Evolutionary conservation across 2,329 filamentous ascomycete species (phyloP).

Genomic region (Tolypocladium tundrense): DNA sequence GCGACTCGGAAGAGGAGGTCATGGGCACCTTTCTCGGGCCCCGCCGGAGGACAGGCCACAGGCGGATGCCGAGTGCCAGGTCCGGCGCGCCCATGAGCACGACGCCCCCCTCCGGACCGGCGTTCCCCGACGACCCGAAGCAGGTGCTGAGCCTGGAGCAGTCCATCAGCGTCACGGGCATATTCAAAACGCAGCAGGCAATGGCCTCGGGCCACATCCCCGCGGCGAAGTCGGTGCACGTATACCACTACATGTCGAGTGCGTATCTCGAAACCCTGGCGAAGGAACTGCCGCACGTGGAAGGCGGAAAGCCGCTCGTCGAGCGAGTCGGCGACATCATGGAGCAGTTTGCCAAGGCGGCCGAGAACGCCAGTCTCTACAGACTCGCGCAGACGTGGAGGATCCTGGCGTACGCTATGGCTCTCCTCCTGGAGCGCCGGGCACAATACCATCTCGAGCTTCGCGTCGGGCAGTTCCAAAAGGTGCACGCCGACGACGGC

Average conservation of each 20-base stretch:
- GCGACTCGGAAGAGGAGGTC: slow-evolving; percentile 56
- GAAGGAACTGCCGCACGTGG: slow-evolving; percentile 32
- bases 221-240: slow-evolving; percentile 34
- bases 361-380: slow-evolving; percentile 45
- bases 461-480: slow-evolving; percentile 31
- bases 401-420: slow-evolving; percentile 45
- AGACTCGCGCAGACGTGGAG: slow-evolving; percentile 56
- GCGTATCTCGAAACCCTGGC: slow-evolving; percentile 46
- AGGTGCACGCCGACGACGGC: slow-evolving; percentile 17
- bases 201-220: slow-evolving; percentile 53
- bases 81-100: slow-evolving; percentile 37
- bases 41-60: slow-evolving; percentile 26
- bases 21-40: slow-evolving; percentile 49
- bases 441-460: slow-evolving; percentile 47
- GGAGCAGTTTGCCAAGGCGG: slow-evolving; percentile 46
- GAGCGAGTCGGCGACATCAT: slow-evolving; percentile 40
- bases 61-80: slow-evolving; percentile 32
- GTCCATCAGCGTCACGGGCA: slow-evolving; percentile 45
- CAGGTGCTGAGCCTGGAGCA: slow-evolving; percentile 44
- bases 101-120: slow-evolving; percentile 37
- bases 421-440: slow-evolving; percentile 41
- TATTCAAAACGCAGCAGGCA: slow-evolving; percentile 49
- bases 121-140: slow-evolving; percentile 21
- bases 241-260: slow-evolving; percentile 46
- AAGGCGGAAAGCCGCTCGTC: slow-evolving; percentile 27